Evolutionary conservation across 2,329 filamentous ascomycete species (phyloP).

Genomic region (Aspergillus pseudonomiae): DNA sequence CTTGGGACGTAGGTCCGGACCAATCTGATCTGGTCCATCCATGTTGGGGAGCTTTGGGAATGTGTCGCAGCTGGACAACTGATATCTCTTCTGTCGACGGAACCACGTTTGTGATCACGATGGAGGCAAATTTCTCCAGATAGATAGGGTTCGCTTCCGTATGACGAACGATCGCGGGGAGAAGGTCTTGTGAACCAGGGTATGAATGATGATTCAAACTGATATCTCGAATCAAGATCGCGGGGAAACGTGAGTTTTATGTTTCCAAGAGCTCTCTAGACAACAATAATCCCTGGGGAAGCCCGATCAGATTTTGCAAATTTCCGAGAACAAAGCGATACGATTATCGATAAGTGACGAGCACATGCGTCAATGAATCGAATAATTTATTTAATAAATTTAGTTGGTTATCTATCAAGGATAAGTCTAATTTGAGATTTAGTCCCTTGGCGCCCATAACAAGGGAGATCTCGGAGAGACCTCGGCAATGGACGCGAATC

Average conservation of each 20-base stretch:
- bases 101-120: not conserved
- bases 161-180: not conserved
- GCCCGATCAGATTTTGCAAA: not conserved
- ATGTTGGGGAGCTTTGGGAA: slow-evolving; percentile 21
- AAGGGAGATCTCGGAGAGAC: not conserved
- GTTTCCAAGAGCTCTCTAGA: not conserved
- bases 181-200: not conserved
- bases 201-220: not conserved
- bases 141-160: not conserved
- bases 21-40: slow-evolving; percentile 48
- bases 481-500: too few relatives aligned
- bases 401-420: slow-evolving; percentile 19
- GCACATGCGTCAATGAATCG: slow-evolving; percentile 21
- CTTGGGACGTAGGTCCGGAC: slow-evolving; percentile 43
- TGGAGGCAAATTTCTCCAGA: not conserved
- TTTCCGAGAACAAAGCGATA: not conserved
- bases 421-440: not conserved
- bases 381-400: slow-evolving; percentile 17
- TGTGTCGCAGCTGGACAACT: not conserved
- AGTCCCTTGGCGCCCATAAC: not conserved
- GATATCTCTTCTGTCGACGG: not conserved
- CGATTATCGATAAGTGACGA: slow-evolving; percentile 11
- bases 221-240: not conserved
- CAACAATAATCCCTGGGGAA: not conserved
- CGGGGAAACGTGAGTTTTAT: not conserved